Conservation (phyloP, 176 grass and related monocot genomes). For the Carex scoparia region DNA sequence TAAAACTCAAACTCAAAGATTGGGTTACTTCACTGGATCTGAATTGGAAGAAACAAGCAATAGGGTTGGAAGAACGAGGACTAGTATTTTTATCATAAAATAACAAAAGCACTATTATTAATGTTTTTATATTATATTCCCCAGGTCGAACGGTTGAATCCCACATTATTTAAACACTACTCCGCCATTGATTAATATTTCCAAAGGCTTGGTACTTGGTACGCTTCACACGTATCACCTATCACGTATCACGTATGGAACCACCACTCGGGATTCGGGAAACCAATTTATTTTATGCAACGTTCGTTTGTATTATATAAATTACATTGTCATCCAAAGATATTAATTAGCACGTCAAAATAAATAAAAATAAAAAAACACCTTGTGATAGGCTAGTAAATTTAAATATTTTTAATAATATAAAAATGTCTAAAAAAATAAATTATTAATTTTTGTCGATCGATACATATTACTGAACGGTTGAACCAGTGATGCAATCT, state of each 20-base stretch:
- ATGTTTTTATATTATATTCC: not conserved
- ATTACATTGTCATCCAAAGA: not conserved
- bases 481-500: too few species aligned
- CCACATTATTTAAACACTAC: not conserved
- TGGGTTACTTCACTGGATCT: too few species aligned
- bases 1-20: too few species aligned
- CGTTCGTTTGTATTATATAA: not conserved
- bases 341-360: not conserved
- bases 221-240: too few species aligned
- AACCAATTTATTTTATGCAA: not conserved
- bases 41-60: not conserved
- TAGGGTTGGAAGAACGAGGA: not conserved
- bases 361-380: not conserved
- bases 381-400: not conserved
- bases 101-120: not conserved
- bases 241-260: not conserved
- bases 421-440: too few species aligned
- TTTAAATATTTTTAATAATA: too few species aligned
- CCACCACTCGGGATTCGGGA: not conserved
- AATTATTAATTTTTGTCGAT: too few species aligned
- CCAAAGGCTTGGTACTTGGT: not conserved
- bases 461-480: too few species aligned
- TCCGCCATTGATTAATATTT: not conserved
- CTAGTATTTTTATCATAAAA: not conserved
- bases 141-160: constrained; percentile 13